Conservation (phyloP, 345 rosid genomes). For the Citrus glauca region DNA sequence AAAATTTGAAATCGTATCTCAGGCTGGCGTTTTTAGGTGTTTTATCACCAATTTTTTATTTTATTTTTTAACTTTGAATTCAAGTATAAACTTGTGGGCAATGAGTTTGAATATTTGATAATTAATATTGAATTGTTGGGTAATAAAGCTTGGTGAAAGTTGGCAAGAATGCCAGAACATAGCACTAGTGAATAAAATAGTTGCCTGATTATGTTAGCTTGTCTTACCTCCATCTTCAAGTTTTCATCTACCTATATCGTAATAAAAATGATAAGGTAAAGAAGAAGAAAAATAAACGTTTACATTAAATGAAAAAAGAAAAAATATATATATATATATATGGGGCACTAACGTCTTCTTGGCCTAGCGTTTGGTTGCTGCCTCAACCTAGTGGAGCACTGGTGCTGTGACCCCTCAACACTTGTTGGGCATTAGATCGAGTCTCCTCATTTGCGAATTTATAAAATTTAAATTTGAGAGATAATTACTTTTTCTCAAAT, state of each 20-base stretch:
- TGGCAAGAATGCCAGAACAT: conserved; percentile 10
- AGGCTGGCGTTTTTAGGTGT: neutral
- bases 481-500: no score
- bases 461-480: no score
- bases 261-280: no score
- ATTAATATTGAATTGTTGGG: neutral
- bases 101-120: neutral
- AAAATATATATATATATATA: no score
- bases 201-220: neutral
- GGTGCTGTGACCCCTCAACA: no score
- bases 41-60: neutral
- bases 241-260: neutral
- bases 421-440: no score
- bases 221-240: neutral
- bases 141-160: conserved; percentile 7
- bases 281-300: no score
- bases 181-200: neutral
- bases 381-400: no score
- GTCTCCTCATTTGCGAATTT: no score
- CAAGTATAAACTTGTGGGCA: neutral
- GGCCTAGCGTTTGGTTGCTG: no score
- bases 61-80: neutral
- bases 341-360: no score
- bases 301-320: no score
- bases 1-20: neutral